These are phyloP conservation scores for Colletotrichum brevisporum DNA, from an alignment of 2,329 filamentous ascomycete species.

Conservation along the genomic window DNA sequence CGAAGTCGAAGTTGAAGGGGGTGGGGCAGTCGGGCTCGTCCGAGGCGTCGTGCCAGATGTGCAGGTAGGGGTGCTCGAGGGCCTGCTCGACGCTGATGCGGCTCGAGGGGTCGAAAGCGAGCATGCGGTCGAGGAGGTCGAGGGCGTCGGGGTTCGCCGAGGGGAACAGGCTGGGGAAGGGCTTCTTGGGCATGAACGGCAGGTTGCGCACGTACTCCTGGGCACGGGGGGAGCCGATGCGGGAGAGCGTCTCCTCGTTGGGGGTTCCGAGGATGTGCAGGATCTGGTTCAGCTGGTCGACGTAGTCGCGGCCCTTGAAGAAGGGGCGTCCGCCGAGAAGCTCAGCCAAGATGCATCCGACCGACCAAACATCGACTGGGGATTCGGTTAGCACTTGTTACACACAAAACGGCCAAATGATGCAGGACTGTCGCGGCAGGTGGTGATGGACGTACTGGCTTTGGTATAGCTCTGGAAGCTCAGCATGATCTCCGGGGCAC, in stretches of 20 bases:
- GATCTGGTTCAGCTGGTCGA: slow-evolving; percentile 99
- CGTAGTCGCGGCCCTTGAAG: slow-evolving; percentile 99
- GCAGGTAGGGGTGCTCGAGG: slow-evolving; percentile 94
- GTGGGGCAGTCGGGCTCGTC: slow-evolving; percentile 95
- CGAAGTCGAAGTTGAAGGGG: slow-evolving; percentile 98
- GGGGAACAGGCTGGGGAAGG: slow-evolving; percentile 90
- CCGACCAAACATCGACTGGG: slow-evolving; percentile 97
- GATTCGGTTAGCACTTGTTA: not conserved
- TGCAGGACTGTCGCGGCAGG: not conserved
- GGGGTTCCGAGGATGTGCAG: slow-evolving; percentile 97
- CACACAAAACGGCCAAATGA: not conserved
- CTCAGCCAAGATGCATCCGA: slow-evolving; percentile 97
- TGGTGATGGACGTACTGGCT: slow-evolving; percentile 83
- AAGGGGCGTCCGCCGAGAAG: slow-evolving; percentile 96
- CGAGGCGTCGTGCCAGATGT: slow-evolving; percentile 98
- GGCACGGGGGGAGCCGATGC: slow-evolving; percentile 94
- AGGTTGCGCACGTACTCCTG: slow-evolving; percentile 99
- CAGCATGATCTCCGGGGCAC: slow-evolving; percentile 98
- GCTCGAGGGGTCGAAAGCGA: slow-evolving; percentile 94
- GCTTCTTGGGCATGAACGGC: slow-evolving; percentile 93
- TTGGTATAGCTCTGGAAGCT: slow-evolving; percentile 99
- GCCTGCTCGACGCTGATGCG: slow-evolving; percentile 96
- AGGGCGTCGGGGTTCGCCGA: slow-evolving; percentile 96
- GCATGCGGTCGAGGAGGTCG: slow-evolving; percentile 95
- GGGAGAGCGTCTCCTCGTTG: slow-evolving; percentile 91